Base-by-base conservation (phyloP, 257 asterid genomes). In the Solanum dulcamara region DNA sequence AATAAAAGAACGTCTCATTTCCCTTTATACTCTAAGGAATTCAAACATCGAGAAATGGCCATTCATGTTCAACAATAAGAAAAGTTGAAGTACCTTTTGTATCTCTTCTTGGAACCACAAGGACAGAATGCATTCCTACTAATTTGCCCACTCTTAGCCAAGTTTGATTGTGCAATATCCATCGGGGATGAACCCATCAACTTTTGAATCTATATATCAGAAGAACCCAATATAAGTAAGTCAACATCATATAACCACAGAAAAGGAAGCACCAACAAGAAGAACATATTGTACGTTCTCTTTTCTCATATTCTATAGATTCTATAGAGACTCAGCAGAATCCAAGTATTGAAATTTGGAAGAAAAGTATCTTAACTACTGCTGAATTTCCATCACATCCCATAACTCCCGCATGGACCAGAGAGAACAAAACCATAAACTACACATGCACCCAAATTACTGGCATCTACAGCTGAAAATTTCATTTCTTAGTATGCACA, bases 111-210 rank as follows among this genome's bases (percentile, higher is more conserved):
- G 48, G 99, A 96, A 66, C 99, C 99, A 90, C 99, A 96, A 68
- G 98, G 99, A 75, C 98, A 96, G 35, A 94, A 94, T 1, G 96
- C 42, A 86, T 96, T 94, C 91, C 99, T 89, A 87, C 99, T 92
- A 89, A 90, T 93, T 85, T 91, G 93, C 57, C 98, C 98, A 90
- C 94, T 93, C 91, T 93, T 93, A 10, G 98, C 96, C 93, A 96
- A 84, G 91, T 91, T 96, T 33, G 94, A 90, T 84, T 91, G 92
- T 8, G 98, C 98, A 84, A 93, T 89, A 86, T 96, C 99, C 93
- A 94, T 64, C 12, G 99, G 98, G 44, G 96, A 86, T 51, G 95
- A 85, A 79, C 98, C 99, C 97, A 96, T 89, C 93, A 96, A 60
- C 88, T 96, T 95, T 91, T 94, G 98, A 48, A 96, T 70, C 98